phyloP scores from a whole-genome alignment of 371 early-diverging fungal species.

The Fennellomyces sp. region DNA sequence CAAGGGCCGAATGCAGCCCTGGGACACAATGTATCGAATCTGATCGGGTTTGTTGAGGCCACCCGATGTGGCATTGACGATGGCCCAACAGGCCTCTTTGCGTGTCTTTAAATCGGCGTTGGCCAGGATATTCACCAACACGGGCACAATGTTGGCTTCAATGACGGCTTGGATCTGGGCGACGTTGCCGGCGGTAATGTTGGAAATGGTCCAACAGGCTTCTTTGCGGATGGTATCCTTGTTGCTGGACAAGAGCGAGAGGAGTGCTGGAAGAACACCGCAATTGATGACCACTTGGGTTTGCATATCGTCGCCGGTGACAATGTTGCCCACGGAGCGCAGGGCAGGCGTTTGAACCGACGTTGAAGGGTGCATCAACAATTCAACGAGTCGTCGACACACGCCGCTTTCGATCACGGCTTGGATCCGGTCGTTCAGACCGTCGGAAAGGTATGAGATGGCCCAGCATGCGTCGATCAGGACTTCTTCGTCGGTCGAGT shows the following conservation, averaged over 20 bases:
- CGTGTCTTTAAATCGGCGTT: conserved; percentile 96
- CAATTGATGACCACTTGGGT: conserved; percentile 96
- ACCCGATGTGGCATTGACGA: conserved; percentile 97
- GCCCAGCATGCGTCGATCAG: conserved; percentile 99
- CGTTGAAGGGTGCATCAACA: conserved; percentile 84
- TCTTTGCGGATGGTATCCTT: conserved; percentile 98
- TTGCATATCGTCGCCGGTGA: conserved; percentile 98
- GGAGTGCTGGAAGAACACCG: conserved; percentile 85
- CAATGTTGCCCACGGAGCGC: conserved; percentile 99
- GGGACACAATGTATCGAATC: conserved; percentile 86
- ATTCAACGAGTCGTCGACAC: conserved; percentile 90
- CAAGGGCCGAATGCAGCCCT: conserved; percentile 93
- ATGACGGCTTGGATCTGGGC: conserved; percentile 95
- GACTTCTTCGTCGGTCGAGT: conserved; percentile 94
- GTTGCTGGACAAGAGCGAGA: conserved; percentile 78
- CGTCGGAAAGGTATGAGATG: conserved; percentile 98
- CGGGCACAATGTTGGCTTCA: conserved; percentile 92
- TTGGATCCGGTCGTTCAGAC: conserved; percentile 93
- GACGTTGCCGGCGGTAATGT: conserved; percentile 99
- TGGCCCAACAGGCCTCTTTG: conserved; percentile 99
- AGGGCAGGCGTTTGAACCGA: conserved; percentile 98
- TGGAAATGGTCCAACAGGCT: conserved; percentile 99
- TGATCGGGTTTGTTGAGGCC: conserved; percentile 91
- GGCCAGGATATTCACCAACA: conserved; percentile 87
- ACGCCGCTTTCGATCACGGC: conserved; percentile 95